Conservation (phyloP, 1,284 basidiomycete genomes). For the Phlebopus sp. region DNA sequence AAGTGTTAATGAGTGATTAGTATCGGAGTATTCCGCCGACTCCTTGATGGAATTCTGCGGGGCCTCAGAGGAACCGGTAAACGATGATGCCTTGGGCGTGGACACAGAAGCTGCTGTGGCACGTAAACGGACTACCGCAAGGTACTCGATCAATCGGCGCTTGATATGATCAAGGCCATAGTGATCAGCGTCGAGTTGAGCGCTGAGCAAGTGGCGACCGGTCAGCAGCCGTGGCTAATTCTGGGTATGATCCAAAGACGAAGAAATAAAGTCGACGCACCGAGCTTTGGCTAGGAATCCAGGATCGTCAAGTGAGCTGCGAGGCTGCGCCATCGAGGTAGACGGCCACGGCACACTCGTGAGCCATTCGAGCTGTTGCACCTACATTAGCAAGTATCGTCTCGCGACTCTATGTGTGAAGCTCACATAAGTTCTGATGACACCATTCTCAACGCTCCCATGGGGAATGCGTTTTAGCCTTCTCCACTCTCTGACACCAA, state of each 20-base stretch:
- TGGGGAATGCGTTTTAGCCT: conserved; percentile 71
- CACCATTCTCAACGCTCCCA: conserved; percentile 76
- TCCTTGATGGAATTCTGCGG: conserved; percentile 7
- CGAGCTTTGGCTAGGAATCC: conserved; percentile 62
- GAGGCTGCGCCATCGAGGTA: conserved; percentile 28
- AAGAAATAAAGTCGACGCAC: conserved; percentile 13
- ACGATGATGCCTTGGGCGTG: neutral
- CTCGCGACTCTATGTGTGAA: neutral
- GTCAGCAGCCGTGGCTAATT: conserved; percentile 6
- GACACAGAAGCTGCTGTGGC: conserved; percentile 46
- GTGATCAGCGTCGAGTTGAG: conserved; percentile 84
- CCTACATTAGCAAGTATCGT: conserved; percentile 12
- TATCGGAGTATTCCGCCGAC: conserved; percentile 14
- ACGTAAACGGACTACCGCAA: conserved; percentile 82
- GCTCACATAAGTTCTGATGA: conserved; percentile 70
- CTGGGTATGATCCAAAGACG: too few species aligned
- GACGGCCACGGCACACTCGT: conserved; percentile 76
- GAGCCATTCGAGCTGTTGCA: conserved; percentile 79
- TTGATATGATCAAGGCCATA: conserved; percentile 90
- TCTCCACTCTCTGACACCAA: conserved; percentile 81
- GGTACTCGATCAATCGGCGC: conserved; percentile 85
- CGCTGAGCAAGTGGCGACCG: conserved; percentile 24
- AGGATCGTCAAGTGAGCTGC: conserved; percentile 43
- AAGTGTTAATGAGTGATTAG: conserved; percentile 21
- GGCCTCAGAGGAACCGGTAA: conserved; percentile 2